These are phyloP conservation scores for Mortierella claussenii DNA, from an alignment of 192 early-diverging fungal genomes.

Conservation along the genomic window DNA sequence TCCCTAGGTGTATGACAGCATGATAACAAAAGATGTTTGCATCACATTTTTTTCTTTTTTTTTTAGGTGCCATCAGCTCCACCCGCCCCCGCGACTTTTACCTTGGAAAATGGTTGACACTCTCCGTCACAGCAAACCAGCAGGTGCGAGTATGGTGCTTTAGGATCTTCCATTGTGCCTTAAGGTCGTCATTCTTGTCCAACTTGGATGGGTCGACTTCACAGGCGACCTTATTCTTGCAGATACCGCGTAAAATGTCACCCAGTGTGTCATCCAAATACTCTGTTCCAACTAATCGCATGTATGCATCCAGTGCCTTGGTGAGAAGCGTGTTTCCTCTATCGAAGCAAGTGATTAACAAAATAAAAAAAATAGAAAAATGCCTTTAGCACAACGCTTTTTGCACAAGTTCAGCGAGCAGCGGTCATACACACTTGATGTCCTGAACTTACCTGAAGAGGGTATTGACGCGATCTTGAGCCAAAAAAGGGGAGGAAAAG, in stretches of 20 bases:
- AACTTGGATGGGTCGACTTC: slow-evolving; percentile 71
- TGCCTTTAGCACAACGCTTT: too few relatives aligned
- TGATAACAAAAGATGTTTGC: background rate
- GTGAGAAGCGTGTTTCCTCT: slow-evolving; percentile 75
- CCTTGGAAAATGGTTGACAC: slow-evolving; percentile 63
- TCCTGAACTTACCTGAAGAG: slow-evolving; percentile 60
- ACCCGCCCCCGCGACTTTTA: background rate
- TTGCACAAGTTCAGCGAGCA: too few relatives aligned
- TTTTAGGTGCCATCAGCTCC: background rate
- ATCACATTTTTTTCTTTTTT: background rate
- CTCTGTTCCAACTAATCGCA: slow-evolving; percentile 71
- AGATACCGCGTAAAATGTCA: slow-evolving; percentile 66
- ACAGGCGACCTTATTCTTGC: slow-evolving; percentile 60
- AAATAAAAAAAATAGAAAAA: background rate
- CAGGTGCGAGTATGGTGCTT: slow-evolving; percentile 60
- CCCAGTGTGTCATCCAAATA: slow-evolving; percentile 75
- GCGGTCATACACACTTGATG: too few relatives aligned
- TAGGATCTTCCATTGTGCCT: slow-evolving; percentile 21
- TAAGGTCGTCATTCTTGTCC: slow-evolving; percentile 40
- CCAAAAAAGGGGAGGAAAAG: slow-evolving; percentile 20
- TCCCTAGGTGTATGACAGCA: slow-evolving; percentile 35
- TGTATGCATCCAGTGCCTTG: slow-evolving; percentile 74
- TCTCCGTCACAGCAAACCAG: slow-evolving; percentile 58
- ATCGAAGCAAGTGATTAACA: background rate
- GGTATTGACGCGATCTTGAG: slow-evolving; percentile 50